Base-by-base conservation (phyloP, 768 basidiomycete species). In the Russula brevipes region DNA sequence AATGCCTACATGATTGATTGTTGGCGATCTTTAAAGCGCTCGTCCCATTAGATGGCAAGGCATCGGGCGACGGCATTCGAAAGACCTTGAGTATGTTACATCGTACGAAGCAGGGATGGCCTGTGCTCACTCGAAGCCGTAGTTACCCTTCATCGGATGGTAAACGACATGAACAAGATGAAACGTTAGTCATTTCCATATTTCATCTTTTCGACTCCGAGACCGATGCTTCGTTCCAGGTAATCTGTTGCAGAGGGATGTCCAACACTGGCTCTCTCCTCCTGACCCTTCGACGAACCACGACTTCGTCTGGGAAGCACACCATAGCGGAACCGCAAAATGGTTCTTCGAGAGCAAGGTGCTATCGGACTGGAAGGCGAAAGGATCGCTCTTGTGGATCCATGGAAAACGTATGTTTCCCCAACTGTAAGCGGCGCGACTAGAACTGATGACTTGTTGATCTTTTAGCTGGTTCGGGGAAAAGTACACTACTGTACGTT, bases 401-500 rank as follows among this genome's bases (percentile, higher is more conserved):
- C 35, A 52, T 38, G 51, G 51, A 0, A 36, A 52, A 36, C 51
- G 51, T 52, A 38, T 12, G 51, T 5, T 36, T n/a, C 17, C 35
- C 16, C 14, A 16, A 17, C 16, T 16, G 24, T 24, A 24, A 2
- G 8, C 38, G 3, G 17, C 17, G 16, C 2, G 3, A 1, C 3
- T 1, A 11, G 12, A n/a, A 1, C 0, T 24, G 4, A 16, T 14
- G 0, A 51, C 35, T 2, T 3, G 16, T n/a, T n/a, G 8, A 2
- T 57, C 8, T 24, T 47, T n/a, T 31, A 57, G 61, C 39, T 8
- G 56, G 61, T 4, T 57, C 46, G 0, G 61, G 61, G 1, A 62
- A 57, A 35, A 62, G 45, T 16, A 56, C 56, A 5, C n/a, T 62
- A 9, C 31, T 56, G 61, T 62, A 35, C 17, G 47, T 38, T 1